Evolutionary conservation across 2,329 filamentous ascomycete species (phyloP).

Genomic region (Sarocladiaceae sp.): DNA sequence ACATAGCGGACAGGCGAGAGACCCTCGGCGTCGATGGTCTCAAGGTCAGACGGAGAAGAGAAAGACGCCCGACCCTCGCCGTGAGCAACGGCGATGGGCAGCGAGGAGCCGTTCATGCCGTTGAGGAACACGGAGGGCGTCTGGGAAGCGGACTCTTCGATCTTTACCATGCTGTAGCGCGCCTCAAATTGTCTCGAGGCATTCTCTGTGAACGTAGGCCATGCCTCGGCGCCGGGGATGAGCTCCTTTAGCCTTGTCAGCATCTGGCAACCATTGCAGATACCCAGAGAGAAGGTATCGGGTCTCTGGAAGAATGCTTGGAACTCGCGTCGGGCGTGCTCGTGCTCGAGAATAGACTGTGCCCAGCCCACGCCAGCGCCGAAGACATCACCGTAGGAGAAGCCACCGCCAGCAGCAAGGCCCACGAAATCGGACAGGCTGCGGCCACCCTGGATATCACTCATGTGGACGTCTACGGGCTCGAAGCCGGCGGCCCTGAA

Average conservation of each 20-base stretch:
- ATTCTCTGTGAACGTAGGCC: constrained; percentile 87
- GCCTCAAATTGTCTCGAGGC: constrained; percentile 85
- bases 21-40: constrained; percentile 57
- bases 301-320: constrained; percentile 78
- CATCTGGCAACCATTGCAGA: constrained; percentile 98
- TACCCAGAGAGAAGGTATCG: constrained; percentile 88
- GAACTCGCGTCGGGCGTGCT: constrained; percentile 72
- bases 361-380: constrained; percentile 98
- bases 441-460: constrained; percentile 75
- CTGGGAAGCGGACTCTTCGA: constrained; percentile 53
- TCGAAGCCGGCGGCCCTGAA: constrained; percentile 90
- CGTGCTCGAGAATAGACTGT: constrained; percentile 84
- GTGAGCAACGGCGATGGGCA: constrained; percentile 87
- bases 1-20: constrained; percentile 79
- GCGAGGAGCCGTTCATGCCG: constrained; percentile 75
- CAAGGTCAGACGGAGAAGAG: constrained; percentile 44
- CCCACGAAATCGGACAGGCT: constrained; percentile 81
- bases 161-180: constrained; percentile 75
- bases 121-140: constrained; percentile 78
- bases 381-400: constrained; percentile 83
- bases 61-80: constrained; percentile 84
- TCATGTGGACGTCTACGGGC: constrained; percentile 94
- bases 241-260: constrained; percentile 72
- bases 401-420: constrained; percentile 91
- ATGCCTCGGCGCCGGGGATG: constrained; percentile 77